phyloP scores from a whole-genome alignment of 768 basidiomycete species.

The Tulasnella sp. region DNA sequence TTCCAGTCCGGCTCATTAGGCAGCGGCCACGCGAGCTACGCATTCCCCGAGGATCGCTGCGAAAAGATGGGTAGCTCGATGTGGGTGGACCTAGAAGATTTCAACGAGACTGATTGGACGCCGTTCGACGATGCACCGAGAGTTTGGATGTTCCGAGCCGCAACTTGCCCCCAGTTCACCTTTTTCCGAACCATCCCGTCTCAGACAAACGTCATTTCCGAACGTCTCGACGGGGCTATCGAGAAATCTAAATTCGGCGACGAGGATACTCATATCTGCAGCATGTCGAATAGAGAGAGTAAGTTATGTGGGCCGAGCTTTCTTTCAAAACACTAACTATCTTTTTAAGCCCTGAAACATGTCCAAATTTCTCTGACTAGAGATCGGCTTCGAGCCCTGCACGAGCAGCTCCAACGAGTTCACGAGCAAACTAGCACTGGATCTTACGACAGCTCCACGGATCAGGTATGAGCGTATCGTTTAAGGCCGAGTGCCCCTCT shows the following conservation, averaged over 20 bases:
- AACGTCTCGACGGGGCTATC: conserved; percentile 28
- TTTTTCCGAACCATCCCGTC: conserved; percentile 54
- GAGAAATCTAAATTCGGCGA: conserved; percentile 68
- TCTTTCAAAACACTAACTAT: background rate
- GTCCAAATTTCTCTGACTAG: background rate
- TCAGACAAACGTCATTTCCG: conserved; percentile 10
- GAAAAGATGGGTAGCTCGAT: conserved; percentile 31
- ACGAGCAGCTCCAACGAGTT: background rate
- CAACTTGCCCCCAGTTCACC: conserved; percentile 75
- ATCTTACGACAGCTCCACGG: conserved; percentile 7
- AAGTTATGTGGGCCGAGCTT: conserved; percentile 35
- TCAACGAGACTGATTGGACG: conserved; percentile 70
- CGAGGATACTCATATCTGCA: conserved; percentile 78
- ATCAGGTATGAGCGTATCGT: background rate
- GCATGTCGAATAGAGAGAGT: conserved; percentile 71
- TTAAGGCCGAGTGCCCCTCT: background rate
- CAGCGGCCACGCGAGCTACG: conserved; percentile 29
- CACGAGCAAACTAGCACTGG: background rate
- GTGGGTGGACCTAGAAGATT: conserved; percentile 82
- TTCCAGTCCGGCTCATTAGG: conserved; percentile 42
- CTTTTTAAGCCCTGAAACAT: background rate
- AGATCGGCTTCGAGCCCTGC: conserved; percentile 3
- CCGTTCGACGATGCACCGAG: conserved; percentile 51
- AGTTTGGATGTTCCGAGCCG: conserved; percentile 66
- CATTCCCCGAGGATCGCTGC: conserved; percentile 18